Evolutionary conservation across 306 rosid genomes (phyloP), one percentile per base, ranked within the genome.

Genomic region (Prunus fruticosa): DNA sequence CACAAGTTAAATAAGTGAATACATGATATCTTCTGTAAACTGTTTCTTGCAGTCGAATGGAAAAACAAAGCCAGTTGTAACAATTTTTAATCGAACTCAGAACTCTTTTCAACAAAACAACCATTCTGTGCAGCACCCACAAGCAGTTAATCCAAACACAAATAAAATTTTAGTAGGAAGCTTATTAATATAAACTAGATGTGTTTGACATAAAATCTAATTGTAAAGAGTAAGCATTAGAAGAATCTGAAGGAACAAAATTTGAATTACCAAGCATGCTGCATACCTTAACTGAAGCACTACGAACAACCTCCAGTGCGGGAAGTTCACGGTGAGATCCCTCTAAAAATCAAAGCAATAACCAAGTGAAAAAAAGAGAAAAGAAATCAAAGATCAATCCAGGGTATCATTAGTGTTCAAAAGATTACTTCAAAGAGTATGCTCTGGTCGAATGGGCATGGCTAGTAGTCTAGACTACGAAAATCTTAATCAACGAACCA

Each of bases 321-420:
- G 99, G 98, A 88, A 96, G 97, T 74, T 86, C 97, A 23, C 97
- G 97, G 79, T 96, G 99, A 23, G 99, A 92, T 57, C 87, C 99
- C 97, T 95, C 99, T 95, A 83, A 64, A 81, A 81, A 50, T 38
- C 23, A 51, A 14, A 74, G 60, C 18, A 20, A 71, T 57, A 58
- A 30, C 61, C 80, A 46, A 27, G 32, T 73, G 52, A 81, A 73
- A 16, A 49, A 28, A 4, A 67, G 65, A 30, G 38, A 34, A 34
- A 34, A 6, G 8, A 34, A 34, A 34, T 34, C 41, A 74, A 64
- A 11, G 68, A 25, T 28, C 38, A 72, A 52, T 52, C 46, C 49
- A 20, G 11, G 14, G 10, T 11, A 25, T 43, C 77, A 16, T 46
- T 49, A 53, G 52, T 15, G 51, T 50, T 67, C 8, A 32, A 25